Evolutionary conservation across 805 yeast genomes (phyloP).

Genomic region (Candida koratica): DNA sequence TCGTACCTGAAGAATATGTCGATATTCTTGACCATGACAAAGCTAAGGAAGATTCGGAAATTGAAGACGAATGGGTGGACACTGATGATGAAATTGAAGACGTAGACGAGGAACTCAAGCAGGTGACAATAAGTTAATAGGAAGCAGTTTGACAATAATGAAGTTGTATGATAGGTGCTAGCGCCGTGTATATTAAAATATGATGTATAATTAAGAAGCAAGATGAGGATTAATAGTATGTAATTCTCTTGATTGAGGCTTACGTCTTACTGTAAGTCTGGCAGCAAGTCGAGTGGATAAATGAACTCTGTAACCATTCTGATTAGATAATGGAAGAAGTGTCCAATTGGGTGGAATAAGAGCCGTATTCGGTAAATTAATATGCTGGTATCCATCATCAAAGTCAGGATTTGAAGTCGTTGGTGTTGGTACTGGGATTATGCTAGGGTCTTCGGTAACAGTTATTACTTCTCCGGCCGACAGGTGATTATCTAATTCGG

Average conservation of each 20-base stretch:
- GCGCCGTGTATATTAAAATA: slow-evolving; percentile 5
- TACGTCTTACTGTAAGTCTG: slow-evolving; percentile 13
- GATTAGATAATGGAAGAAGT: slow-evolving; percentile 21
- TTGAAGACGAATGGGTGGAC: slow-evolving; percentile 16
- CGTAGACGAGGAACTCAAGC: slow-evolving; percentile 2
- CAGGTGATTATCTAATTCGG: neutral
- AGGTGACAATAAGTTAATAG: neutral
- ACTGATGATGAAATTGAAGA: slow-evolving; percentile 15
- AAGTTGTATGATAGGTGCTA: slow-evolving; percentile 1
- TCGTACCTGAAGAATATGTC: slow-evolving; percentile 94
- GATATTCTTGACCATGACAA: slow-evolving; percentile 33
- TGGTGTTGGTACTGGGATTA: neutral
- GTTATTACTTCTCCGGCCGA: slow-evolving; percentile 1
- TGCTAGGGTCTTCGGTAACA: neutral
- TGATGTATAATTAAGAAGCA: slow-evolving; percentile 1
- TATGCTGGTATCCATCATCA: slow-evolving; percentile 17
- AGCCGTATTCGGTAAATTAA: slow-evolving; percentile 23
- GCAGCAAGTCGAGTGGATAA: slow-evolving; percentile 19
- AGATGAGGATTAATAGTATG: slow-evolving; percentile 12
- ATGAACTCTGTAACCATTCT: slow-evolving; percentile 17
- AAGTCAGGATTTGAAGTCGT: neutral
- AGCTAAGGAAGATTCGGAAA: slow-evolving; percentile 3
- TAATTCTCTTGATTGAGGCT: slow-evolving; percentile 13
- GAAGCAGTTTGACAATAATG: neutral
- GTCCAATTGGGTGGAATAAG: slow-evolving; percentile 31